Percentiles rank a stretch among this genome's conserved stretches.
Evolutionary conservation across 306 rosid genomes (phyloP).

Genomic region (Vigna hirtella): DNA sequence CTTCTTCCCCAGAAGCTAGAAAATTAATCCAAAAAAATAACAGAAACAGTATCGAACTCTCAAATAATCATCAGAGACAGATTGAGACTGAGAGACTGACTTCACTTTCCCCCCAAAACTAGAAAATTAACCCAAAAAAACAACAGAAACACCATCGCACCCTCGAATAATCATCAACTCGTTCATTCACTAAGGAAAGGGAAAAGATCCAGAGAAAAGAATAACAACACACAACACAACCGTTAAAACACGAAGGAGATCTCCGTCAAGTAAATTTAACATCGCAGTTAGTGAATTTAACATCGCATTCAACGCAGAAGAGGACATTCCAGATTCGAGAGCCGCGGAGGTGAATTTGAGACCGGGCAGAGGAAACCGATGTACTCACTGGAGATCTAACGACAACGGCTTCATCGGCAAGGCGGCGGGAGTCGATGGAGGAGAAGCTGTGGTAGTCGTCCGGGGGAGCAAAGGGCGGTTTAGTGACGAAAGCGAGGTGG

Average conservation of each 20-base stretch:
- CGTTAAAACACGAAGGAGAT: neutral
- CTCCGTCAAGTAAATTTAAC: neutral
- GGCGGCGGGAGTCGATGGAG: constrained; percentile 46
- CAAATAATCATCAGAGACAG: neutral
- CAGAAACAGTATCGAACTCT: neutral
- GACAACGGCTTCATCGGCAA: constrained; percentile 71
- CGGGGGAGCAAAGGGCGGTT: constrained; percentile 76
- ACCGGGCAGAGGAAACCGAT: neutral
- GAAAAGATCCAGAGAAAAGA: neutral
- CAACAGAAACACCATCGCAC: neutral
- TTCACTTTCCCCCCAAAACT: neutral
- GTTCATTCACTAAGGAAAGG: constrained; percentile 5
- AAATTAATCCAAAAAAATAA: neutral
- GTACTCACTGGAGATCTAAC: constrained; percentile 84
- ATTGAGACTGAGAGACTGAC: too few species aligned
- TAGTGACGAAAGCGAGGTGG: constrained; percentile 74
- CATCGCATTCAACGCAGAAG: neutral
- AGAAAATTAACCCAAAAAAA: neutral
- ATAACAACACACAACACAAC: neutral
- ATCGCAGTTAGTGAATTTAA: neutral
- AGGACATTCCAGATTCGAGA: neutral
- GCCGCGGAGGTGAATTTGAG: neutral
- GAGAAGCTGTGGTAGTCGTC: constrained; percentile 79
- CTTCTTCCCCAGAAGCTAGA: neutral
- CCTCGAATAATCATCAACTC: constrained; percentile 3